Evolutionary conservation across 2,329 filamentous ascomycete genomes (phyloP).

Genomic region (Acrodontium crateriforme): DNA sequence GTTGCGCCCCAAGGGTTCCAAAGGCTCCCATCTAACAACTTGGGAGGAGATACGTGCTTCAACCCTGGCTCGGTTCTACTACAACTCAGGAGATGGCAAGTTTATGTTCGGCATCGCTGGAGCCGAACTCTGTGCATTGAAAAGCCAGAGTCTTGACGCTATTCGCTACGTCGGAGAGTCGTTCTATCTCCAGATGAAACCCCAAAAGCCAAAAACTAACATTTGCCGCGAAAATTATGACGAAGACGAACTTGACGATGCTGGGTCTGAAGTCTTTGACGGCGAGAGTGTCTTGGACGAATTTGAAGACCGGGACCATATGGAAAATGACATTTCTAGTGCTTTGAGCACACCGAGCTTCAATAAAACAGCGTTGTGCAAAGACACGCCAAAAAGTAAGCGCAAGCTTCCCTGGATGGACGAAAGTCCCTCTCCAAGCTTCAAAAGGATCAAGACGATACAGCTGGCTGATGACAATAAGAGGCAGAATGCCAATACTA

Average conservation of each 20-base stretch:
- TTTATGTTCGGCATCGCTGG: slow-evolving; percentile 30
- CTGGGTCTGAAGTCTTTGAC: slow-evolving; percentile 1
- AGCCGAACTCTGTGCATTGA: slow-evolving; percentile 25
- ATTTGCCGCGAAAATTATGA: no score
- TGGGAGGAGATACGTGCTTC: slow-evolving; percentile 37
- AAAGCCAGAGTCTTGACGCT: slow-evolving; percentile 10
- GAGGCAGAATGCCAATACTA: no score
- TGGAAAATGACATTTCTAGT: background rate
- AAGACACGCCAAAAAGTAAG: no score
- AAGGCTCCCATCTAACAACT: slow-evolving; percentile 7
- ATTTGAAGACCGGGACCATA: background rate
- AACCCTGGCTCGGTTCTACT: slow-evolving; percentile 21
- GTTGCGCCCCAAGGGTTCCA: slow-evolving; percentile 7
- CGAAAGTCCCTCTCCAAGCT: no score
- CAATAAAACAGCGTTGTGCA: no score
- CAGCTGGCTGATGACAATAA: no score
- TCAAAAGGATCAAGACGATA: no score
- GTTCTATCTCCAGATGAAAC: slow-evolving; percentile 20
- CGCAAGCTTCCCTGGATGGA: no score
- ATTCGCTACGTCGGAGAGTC: slow-evolving; percentile 7
- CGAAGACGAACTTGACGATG: no score
- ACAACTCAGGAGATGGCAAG: slow-evolving; percentile 6
- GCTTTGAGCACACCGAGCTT: no score
- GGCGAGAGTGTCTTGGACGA: background rate
- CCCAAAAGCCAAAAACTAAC: slow-evolving; percentile 15